Percentiles rank a stretch among this genome's conserved stretches.
Evolutionary conservation across 108 stramenopile species (phyloP).

Genomic region (Nitzschia palea): DNA sequence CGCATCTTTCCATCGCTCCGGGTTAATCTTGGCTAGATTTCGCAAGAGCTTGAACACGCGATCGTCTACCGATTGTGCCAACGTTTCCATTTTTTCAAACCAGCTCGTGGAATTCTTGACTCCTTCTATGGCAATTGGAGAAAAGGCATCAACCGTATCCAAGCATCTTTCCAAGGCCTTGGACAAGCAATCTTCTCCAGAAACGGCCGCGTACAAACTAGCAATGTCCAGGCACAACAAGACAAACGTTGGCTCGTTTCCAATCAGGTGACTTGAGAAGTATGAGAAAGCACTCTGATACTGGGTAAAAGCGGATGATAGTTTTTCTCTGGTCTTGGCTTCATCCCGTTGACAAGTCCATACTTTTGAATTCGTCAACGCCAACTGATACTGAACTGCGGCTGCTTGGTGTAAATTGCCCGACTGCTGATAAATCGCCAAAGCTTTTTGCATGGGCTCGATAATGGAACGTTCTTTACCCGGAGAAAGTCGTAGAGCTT

Average conservation of each 20-base stretch:
- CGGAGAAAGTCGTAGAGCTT: constrained; percentile 58
- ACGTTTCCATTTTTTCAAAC: constrained; percentile 65
- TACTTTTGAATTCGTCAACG: constrained; percentile 69
- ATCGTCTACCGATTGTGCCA: constrained; percentile 62
- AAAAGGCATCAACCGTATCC: constrained; percentile 69
- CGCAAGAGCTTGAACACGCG: constrained; percentile 70
- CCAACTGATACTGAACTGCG: constrained; percentile 84
- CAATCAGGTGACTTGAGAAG: constrained; percentile 42
- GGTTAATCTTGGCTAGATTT: constrained; percentile 64
- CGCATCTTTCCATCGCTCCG: constrained; percentile 62
- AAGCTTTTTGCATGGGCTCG: constrained; percentile 78
- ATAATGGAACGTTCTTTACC: constrained; percentile 75
- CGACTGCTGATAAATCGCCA: constrained; percentile 68
- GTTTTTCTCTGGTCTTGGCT: constrained; percentile 72
- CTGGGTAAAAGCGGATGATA: constrained; percentile 71
- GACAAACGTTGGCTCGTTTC: constrained; percentile 80
- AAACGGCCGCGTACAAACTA: constrained; percentile 69
- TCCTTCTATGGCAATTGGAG: constrained; percentile 18
- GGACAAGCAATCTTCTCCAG: constrained; percentile 63
- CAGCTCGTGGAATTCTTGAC: constrained; percentile 35
- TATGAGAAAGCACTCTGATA: constrained; percentile 68
- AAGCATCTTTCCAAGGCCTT: constrained; percentile 72
- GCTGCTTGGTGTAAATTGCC: constrained; percentile 80
- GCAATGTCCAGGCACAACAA: constrained; percentile 76
- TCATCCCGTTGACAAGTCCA: constrained; percentile 87